These are phyloP conservation scores for Picochlorum sp. DNA, from an alignment of 139 green algal genomes.

Conservation along the genomic window DNA sequence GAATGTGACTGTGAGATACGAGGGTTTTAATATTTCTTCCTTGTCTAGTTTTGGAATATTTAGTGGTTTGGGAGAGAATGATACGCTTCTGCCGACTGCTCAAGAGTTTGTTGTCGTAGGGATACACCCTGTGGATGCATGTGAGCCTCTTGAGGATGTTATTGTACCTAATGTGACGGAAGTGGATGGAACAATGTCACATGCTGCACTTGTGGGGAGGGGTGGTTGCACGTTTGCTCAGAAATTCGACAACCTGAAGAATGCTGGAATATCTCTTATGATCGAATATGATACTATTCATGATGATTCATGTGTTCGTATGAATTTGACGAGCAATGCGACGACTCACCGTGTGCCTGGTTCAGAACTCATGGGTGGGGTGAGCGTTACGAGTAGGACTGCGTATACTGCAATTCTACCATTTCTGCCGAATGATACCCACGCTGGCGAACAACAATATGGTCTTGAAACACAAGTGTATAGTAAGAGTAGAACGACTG, in stretches of 20 bases:
- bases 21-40: too few relatives aligned
- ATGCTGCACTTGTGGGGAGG: conserved; percentile 42
- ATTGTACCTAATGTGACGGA: neutral
- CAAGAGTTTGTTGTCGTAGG: too few relatives aligned
- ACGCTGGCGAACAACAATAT: neutral
- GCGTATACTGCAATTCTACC: neutral
- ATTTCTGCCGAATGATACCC: conserved; percentile 14
- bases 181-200: neutral
- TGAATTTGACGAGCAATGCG: conserved; percentile 35
- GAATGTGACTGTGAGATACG: too few relatives aligned
- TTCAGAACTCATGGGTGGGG: neutral
- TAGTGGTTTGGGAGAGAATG: too few relatives aligned
- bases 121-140: neutral
- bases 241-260: conserved; percentile 44
- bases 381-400: conserved; percentile 32
- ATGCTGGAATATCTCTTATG: conserved; percentile 39
- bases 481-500: neutral
- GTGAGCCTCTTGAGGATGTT: neutral
- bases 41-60: too few relatives aligned
- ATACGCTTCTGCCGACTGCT: too few relatives aligned
- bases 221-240: conserved; percentile 54
- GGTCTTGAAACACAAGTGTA: too few relatives aligned
- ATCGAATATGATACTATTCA: conserved; percentile 31
- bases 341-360: neutral
- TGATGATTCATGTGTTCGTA: conserved; percentile 35